Conservation (phyloP, 1,139 yeast species). For the Blastobotrys malaysiensis region DNA sequence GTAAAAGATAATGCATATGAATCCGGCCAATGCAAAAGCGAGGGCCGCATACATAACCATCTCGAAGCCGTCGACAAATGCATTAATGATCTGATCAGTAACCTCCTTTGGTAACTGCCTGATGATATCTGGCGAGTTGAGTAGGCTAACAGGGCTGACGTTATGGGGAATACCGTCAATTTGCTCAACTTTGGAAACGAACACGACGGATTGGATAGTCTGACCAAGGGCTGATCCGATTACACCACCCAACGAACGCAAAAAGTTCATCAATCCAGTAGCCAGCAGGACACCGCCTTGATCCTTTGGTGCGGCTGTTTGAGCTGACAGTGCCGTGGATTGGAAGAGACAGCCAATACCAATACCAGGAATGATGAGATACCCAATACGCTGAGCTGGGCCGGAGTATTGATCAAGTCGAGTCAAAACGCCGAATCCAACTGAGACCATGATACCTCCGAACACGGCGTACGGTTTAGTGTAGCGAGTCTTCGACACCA, state of each 20-base stretch:
- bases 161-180: slow-evolving; percentile 13
- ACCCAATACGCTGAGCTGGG: slow-evolving; percentile 39
- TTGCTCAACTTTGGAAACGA: slow-evolving; percentile 13
- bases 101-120: slow-evolving; percentile 15
- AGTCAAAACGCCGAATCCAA: slow-evolving; percentile 52
- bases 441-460: slow-evolving; percentile 41
- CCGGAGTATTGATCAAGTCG: slow-evolving; percentile 29
- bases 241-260: slow-evolving; percentile 46
- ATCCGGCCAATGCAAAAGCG: slow-evolving; percentile 17
- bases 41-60: slow-evolving; percentile 22
- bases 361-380: slow-evolving; percentile 49
- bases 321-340: slow-evolving; percentile 47
- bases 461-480: slow-evolving; percentile 46
- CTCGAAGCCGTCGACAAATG: slow-evolving; percentile 23
- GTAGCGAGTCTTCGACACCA: slow-evolving; percentile 43
- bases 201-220: slow-evolving; percentile 39
- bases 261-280: slow-evolving; percentile 45
- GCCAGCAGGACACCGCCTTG: slow-evolving; percentile 49
- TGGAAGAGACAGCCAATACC: slow-evolving; percentile 54
- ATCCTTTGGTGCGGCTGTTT: slow-evolving; percentile 48
- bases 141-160: slow-evolving; percentile 11
- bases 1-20: slow-evolving; percentile 17
- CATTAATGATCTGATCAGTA: slow-evolving; percentile 15
- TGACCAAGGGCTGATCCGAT: slow-evolving; percentile 46
- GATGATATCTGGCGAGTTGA: slow-evolving; percentile 22